Evolutionary conservation across 2,329 filamentous ascomycete genomes (phyloP).

Genomic region (Xylaria sp.): DNA sequence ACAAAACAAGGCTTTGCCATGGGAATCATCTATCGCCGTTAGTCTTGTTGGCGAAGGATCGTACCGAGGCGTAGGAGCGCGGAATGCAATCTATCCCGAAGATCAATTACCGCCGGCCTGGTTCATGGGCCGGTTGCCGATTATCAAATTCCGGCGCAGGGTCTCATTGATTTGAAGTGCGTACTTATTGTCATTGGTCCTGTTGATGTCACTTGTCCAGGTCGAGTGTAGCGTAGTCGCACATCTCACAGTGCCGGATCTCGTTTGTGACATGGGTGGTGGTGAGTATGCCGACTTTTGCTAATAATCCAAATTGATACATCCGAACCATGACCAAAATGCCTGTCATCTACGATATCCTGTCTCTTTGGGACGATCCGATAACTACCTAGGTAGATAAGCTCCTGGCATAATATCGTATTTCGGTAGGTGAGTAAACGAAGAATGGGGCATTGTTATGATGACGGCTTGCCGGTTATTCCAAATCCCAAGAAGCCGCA

Average conservation of each 20-base stretch:
- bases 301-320: constrained; percentile 1
- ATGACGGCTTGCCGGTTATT: constrained; percentile 6
- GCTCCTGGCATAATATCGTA: constrained; percentile 17
- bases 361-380: not conserved
- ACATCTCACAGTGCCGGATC: not conserved
- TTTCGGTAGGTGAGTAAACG: not conserved
- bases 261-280: too few relatives aligned
- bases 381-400: not conserved
- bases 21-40: too few relatives aligned
- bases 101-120: not conserved
- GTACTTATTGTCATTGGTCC: not conserved
- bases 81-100: not conserved
- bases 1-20: too few relatives aligned
- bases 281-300: not conserved
- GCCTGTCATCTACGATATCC: not conserved
- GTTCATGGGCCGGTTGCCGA: not conserved
- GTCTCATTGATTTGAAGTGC: constrained; percentile 2
- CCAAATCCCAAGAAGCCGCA: constrained; percentile 14
- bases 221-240: not conserved
- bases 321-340: not conserved
- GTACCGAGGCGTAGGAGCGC: too few relatives aligned
- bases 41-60: too few relatives aligned
- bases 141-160: constrained; percentile 15
- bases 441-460: not conserved
- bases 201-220: not conserved